A percentile compares a stretch with the other conserved stretches of the same genome.
phyloP scores from a whole-genome alignment of 192 early-diverging fungal genomes.

The Diversispora epigaea region DNA sequence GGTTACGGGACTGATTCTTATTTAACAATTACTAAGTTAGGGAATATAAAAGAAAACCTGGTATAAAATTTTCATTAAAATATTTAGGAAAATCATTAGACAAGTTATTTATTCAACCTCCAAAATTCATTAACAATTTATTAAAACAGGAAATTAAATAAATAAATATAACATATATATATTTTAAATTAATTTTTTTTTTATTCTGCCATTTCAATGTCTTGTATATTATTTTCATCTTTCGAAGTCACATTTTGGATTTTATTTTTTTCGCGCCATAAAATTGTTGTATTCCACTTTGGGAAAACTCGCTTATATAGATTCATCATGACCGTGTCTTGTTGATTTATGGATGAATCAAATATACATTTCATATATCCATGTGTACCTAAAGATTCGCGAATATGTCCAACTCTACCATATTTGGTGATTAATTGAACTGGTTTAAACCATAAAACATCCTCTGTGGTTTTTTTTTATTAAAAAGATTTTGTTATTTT shows the following conservation, averaged over 20 bases:
- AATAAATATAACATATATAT: no score
- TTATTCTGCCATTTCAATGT: neutral
- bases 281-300: constrained; percentile 82
- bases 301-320: constrained; percentile 97
- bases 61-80: constrained; percentile 3
- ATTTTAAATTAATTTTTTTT: no score
- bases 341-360: constrained; percentile 84
- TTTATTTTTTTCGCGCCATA: constrained; percentile 35
- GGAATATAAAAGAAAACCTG: constrained; percentile 64
- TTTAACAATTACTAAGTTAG: constrained; percentile 72
- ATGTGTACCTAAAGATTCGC: constrained; percentile 92
- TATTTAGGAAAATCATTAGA: neutral
- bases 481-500: neutral
- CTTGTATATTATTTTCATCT: neutral
- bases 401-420: constrained; percentile 89
- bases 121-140: no score
- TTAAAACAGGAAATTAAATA: no score
- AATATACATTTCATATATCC: constrained; percentile 96
- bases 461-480: constrained; percentile 50
- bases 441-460: constrained; percentile 95
- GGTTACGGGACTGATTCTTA: constrained; percentile 93
- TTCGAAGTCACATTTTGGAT: neutral
- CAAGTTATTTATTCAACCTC: no score
- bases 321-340: constrained; percentile 95
- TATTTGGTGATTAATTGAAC: constrained; percentile 89